These are phyloP conservation scores for Mrakia gelida DNA, from an alignment of 768 basidiomycete genomes.

Conservation along the genomic window DNA sequence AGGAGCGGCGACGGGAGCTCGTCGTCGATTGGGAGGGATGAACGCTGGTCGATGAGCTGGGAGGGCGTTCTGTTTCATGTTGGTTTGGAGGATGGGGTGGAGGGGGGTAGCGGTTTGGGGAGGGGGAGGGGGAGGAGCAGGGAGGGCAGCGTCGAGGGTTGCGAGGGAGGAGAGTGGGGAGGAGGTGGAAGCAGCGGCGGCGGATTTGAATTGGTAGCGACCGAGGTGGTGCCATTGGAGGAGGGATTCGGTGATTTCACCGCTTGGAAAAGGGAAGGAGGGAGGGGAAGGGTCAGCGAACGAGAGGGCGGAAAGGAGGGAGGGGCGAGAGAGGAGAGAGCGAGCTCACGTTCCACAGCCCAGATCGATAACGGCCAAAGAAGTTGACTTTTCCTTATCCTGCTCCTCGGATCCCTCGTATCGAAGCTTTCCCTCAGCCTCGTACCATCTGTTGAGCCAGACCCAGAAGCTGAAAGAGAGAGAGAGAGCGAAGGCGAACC, in stretches of 20 bases:
- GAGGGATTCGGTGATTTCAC: constrained; percentile 60
- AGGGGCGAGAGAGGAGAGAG: background rate
- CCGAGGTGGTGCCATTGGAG: constrained; percentile 59
- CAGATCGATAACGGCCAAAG: constrained; percentile 56
- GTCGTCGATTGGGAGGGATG: constrained; percentile 43
- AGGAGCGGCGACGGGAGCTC: constrained; percentile 9
- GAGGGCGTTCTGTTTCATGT: constrained; percentile 32
- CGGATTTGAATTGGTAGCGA: constrained; percentile 1
- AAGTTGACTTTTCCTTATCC: constrained; percentile 42
- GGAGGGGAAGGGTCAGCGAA: constrained; percentile 1
- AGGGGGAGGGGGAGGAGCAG: constrained; percentile 1
- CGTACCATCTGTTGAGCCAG: constrained; percentile 44
- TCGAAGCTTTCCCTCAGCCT: constrained; percentile 46
- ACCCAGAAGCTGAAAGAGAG: constrained; percentile 20
- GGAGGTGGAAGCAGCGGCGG: background rate
- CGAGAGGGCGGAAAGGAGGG: background rate
- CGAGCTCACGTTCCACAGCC: constrained; percentile 50
- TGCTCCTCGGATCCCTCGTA: background rate
- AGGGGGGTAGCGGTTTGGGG: constrained; percentile 18
- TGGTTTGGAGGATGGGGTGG: constrained; percentile 35
- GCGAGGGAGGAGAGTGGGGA: constrained; percentile 22
- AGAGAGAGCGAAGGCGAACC: background rate
- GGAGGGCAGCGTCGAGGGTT: background rate
- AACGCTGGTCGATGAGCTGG: constrained; percentile 41
- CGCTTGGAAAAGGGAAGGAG: constrained; percentile 46